Evolutionary conservation across 805 yeast genomes (phyloP), one percentile per base, ranked within the genome.

Genomic region (Candida lessepsii): DNA sequence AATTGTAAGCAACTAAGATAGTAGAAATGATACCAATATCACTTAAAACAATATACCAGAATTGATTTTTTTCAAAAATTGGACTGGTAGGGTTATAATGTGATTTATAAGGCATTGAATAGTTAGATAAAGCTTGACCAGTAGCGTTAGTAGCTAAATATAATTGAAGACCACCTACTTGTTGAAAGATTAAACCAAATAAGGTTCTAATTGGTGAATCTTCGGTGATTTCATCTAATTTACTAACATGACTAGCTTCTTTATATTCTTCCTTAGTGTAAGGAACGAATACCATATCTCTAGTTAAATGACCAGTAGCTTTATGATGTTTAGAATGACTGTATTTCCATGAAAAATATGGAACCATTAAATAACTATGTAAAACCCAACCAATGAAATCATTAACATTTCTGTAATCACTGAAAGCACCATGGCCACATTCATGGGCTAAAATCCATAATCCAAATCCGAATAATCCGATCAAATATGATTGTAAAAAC

Each of bases 371-470:
- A 52, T 73, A 77, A 31, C 81, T 76, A 55, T 78, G 83, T 35
- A 78, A 57, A 20, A 75, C 69, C 83, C 83, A 78, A 39, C 84
- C 84, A 42, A 76, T 71, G 19, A 70, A 54, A 54, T 78, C 81
- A 51, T 78, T 78, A 38, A 78, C 67, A 51, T 56, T 57, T 42
- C 63, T 67, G 51, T 75, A 75, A 50, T 78, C 80, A 27, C 78
- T 71, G 54, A 78, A 78, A 14, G 83, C 83, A 38, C 72, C 74
- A 56, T 78, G 84, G 29, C 83, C 83, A 65, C 83, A 78, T 60
- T 77, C 82, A 55, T 77, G 83, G 34, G 81, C 81, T 55, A 78
- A 58, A 46, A 78, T 75, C 83, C 83, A 78, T 37, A 77, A 57
- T 31, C 84, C 83, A 41, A 76, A 71, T 5, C 79, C 78, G 48